Evolutionary conservation across 139 green algal genomes (phyloP), one percentile per base, ranked within the genome.

Genomic region (Spirogloea muscicola): DNA sequence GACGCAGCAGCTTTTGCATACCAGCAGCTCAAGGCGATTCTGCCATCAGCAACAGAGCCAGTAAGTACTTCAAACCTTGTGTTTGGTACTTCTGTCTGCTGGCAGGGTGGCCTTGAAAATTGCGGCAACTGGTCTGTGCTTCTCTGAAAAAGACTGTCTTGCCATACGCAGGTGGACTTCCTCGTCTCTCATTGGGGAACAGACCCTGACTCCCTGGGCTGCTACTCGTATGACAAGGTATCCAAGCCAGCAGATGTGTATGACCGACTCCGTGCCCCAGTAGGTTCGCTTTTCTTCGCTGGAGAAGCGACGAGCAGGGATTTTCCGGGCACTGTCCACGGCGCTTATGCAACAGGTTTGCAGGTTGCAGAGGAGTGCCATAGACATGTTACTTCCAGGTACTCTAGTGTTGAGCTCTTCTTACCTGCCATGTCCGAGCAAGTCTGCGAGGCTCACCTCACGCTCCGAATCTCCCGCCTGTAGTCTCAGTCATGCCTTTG

Each of bases 311-410:
- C 67, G 33, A 67, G 31, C 16, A 25, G 70, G 4, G 4, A 74
- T 57, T 81, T 82, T 52, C 65, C 67, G 2, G 73, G 73, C 49
- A 81, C 73, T 70, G 73, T 81, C n/a, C 73, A 81, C n/a, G 73
- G 73, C n/a, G 73, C 73, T 29, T 81, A 61, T 44, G 38, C 51
- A 34, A 69, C 73, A 2, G 73, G 73, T 16, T 34, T 81, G 33
- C 42, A 25, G 27, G 72, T 66, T 25, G 72, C 72, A 0, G 38
- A 81, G 29, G 72, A 80, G 42, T 68, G 59, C 59, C 10, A 36
- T 31, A 34, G 46, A 34, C 5, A 51, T 31, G 29, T 68, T 6
- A 38, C 59, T 37, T 10, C 59, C 42, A 10, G 33, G 25, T 55
- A 4, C n/a, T 21, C 13, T 31, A 51, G 16, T 68, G 59, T 68